Conservation (phyloP, 345 rosid species). For the Citrus medica region DNA sequence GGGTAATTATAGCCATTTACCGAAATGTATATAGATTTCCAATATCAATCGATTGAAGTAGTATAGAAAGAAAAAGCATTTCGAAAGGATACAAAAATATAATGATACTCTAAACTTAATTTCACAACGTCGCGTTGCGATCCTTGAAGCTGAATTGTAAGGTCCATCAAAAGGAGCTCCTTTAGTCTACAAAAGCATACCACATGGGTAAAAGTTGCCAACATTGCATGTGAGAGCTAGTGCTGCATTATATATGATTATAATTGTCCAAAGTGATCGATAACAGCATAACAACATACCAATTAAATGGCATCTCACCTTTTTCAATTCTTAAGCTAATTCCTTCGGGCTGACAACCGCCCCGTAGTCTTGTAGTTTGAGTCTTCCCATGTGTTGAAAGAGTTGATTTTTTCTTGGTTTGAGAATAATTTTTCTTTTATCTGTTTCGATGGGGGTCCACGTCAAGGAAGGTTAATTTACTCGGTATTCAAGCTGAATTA, state of each 20-base stretch:
- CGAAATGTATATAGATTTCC: not conserved
- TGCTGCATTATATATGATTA: too few species aligned
- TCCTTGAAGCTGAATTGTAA: not conserved
- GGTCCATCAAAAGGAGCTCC: not conserved
- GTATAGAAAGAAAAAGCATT: not conserved
- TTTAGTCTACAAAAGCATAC: not conserved
- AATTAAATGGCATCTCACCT: too few species aligned
- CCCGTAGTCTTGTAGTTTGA: too few species aligned
- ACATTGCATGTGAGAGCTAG: conserved; percentile 5
- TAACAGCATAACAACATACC: too few species aligned
- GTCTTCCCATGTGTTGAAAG: too few species aligned
- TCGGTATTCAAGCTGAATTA: too few species aligned
- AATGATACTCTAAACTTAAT: not conserved
- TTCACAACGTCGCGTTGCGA: not conserved
- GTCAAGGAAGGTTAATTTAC: too few species aligned
- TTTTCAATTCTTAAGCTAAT: too few species aligned
- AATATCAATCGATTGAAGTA: not conserved
- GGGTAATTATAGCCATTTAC: not conserved
- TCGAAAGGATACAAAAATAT: not conserved
- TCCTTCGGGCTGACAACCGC: too few species aligned
- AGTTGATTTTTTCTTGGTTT: too few species aligned
- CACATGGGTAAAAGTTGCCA: conserved; percentile 9
- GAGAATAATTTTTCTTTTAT: too few species aligned
- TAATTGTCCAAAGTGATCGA: not conserved
- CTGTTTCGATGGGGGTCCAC: too few species aligned